phyloP scores from a whole-genome alignment of 2,329 filamentous ascomycete species.

The Amauroascus niger region DNA sequence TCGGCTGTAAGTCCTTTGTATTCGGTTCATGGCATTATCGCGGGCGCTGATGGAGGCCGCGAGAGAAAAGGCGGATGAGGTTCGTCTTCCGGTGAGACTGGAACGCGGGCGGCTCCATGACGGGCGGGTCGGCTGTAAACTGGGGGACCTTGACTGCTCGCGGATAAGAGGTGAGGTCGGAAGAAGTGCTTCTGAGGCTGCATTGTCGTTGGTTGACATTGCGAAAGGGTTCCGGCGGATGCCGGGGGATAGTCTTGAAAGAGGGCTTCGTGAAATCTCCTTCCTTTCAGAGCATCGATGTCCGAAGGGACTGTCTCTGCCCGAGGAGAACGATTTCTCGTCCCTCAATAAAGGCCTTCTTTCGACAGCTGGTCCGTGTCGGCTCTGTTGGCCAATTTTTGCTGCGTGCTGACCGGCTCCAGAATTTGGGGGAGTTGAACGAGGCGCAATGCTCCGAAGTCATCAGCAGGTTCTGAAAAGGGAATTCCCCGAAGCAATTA shows the following conservation, averaged over 20 bases:
- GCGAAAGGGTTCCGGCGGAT: constrained; percentile 7
- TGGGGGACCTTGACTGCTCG: constrained; percentile 38
- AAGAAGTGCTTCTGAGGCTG: constrained; percentile 44
- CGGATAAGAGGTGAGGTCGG: background rate
- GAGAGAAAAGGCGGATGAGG: constrained; percentile 31
- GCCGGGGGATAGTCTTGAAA: background rate
- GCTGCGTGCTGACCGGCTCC: background rate
- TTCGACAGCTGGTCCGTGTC: background rate
- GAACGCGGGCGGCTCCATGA: constrained; percentile 44
- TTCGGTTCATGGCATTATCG: constrained; percentile 32
- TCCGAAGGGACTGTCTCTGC: background rate
- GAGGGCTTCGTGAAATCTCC: background rate
- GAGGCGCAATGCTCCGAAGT: background rate
- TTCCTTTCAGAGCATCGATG: background rate
- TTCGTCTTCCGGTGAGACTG: constrained; percentile 27
- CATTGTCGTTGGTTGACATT: constrained; percentile 43
- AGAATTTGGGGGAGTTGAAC: background rate
- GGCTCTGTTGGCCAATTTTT: background rate
- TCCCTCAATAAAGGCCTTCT: background rate
- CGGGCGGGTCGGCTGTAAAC: constrained; percentile 35
- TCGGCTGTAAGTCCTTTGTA: constrained; percentile 28
- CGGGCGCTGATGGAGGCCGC: constrained; percentile 23
- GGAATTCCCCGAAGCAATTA: background rate
- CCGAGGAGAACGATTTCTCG: background rate
- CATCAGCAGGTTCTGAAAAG: too few relatives aligned